Conservation (phyloP, 116 monocot species). For the Thalassia testudinum region DNA sequence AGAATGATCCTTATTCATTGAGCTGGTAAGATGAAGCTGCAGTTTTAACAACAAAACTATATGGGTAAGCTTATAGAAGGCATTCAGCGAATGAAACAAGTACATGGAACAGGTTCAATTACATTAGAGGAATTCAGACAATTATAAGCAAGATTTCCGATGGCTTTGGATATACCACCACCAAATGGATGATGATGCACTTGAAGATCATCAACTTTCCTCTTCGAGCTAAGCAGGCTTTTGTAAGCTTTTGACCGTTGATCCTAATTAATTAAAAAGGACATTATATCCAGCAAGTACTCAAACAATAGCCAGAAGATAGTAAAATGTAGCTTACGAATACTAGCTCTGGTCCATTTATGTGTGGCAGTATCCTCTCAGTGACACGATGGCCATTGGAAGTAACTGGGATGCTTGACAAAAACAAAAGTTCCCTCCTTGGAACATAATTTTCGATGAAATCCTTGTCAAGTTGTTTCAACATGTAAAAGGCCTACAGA, state of each 20-base stretch:
- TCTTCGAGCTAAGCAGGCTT: conserved; percentile 38
- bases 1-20: conserved; percentile 16
- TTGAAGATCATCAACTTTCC: conserved; percentile 35
- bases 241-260: conserved; percentile 55
- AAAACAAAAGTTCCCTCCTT: conserved; percentile 55
- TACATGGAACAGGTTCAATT: conserved; percentile 1
- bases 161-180: conserved; percentile 22
- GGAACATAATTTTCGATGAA: conserved; percentile 42
- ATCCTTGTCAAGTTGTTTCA: conserved; percentile 47
- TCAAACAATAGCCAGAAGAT: neutral
- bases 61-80: no score
- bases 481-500: conserved; percentile 49
- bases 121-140: conserved; percentile 13
- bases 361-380: conserved; percentile 23
- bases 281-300: neutral
- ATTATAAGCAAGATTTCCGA: conserved; percentile 15
- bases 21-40: conserved; percentile 33
- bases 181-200: conserved; percentile 26
- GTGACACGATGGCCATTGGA: conserved; percentile 62
- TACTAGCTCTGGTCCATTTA: conserved; percentile 40
- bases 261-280: conserved; percentile 24
- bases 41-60: conserved; percentile 1
- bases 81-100: no score
- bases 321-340: conserved; percentile 39
- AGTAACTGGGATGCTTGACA: conserved; percentile 60